Evolutionary conservation across 2,329 filamentous ascomycete species (phyloP).

Genomic region (Colletotrichum scovillei): DNA sequence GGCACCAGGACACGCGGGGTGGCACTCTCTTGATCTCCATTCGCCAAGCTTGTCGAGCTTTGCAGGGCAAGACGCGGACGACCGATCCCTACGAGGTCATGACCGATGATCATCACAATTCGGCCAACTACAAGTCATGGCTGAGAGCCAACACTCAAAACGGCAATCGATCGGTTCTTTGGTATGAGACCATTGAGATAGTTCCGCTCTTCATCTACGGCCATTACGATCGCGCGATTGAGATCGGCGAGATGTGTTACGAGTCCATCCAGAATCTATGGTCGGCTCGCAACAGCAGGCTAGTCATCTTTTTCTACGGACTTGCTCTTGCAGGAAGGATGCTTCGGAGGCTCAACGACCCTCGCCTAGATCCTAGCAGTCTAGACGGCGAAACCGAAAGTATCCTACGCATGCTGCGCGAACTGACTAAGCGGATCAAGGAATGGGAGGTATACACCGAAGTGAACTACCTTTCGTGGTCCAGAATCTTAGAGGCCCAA

Average conservation of each 20-base stretch:
- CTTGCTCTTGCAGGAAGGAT: conserved; percentile 65
- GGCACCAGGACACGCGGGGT: conserved; percentile 77
- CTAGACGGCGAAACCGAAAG: conserved; percentile 56
- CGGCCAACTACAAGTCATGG: conserved; percentile 70
- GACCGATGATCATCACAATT: conserved; percentile 75
- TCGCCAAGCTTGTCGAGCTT: conserved; percentile 73
- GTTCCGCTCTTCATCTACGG: conserved; percentile 73
- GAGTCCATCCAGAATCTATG: conserved; percentile 63
- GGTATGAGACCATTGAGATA: conserved; percentile 77
- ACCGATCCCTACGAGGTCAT: conserved; percentile 67
- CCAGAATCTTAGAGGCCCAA: conserved; percentile 75
- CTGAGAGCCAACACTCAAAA: conserved; percentile 62
- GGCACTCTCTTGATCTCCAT: conserved; percentile 76
- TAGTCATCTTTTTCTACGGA: conserved; percentile 70
- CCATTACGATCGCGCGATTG: conserved; percentile 69
- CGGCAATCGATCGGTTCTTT: conserved; percentile 71
- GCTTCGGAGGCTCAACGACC: conserved; percentile 61
- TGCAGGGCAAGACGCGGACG: conserved; percentile 78
- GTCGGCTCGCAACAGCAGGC: conserved; percentile 68
- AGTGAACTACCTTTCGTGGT: conserved; percentile 79
- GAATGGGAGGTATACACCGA: conserved; percentile 73
- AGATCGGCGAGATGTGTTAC: conserved; percentile 64
- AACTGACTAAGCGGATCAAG: conserved; percentile 70
- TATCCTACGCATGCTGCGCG: conserved; percentile 64
- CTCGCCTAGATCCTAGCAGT: conserved; percentile 54